A percentile compares a stretch with the other conserved stretches of the same genome.
Conservation (phyloP, 345 rosid genomes). For the Populus euphratica region DNA sequence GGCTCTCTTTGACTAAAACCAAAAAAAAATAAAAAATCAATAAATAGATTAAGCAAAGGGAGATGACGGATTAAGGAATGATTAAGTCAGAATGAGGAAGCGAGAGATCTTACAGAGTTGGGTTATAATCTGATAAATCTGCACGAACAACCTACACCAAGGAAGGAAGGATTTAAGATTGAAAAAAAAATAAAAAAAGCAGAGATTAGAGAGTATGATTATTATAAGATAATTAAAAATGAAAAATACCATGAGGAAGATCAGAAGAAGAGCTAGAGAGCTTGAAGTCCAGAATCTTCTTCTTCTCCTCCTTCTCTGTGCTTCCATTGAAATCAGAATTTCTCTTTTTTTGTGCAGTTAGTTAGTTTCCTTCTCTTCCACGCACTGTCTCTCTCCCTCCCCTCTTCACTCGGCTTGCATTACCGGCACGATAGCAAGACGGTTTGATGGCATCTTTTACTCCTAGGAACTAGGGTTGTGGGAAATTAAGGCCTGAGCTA, state of each 20-base stretch:
- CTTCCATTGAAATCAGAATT: no score
- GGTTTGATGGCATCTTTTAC: no score
- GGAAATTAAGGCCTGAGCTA: no score
- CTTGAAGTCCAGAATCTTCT: conserved; percentile 10
- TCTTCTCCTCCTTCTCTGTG: no score
- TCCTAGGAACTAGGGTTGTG: no score
- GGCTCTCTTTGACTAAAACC: conserved; percentile 42
- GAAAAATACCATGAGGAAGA: conserved; percentile 29
- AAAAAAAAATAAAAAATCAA: conserved; percentile 5
- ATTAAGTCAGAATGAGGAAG: neutral
- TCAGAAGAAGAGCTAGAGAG: conserved; percentile 13
- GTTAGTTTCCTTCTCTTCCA: no score
- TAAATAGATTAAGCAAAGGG: neutral
- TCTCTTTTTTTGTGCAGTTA: no score
- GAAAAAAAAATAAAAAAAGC: neutral
- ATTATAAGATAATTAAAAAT: neutral
- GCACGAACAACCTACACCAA: conserved; percentile 18
- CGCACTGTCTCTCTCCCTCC: no score
- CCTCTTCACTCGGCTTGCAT: no score
- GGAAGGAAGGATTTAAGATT: neutral
- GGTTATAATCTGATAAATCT: conserved; percentile 24
- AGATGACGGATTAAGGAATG: neutral
- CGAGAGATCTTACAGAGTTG: conserved; percentile 38
- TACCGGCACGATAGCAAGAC: no score
- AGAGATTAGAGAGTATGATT: neutral